These are phyloP conservation scores for Sporothrix euskadiensis DNA, from an alignment of 2,329 filamentous ascomycete genomes.

Conservation along the genomic window DNA sequence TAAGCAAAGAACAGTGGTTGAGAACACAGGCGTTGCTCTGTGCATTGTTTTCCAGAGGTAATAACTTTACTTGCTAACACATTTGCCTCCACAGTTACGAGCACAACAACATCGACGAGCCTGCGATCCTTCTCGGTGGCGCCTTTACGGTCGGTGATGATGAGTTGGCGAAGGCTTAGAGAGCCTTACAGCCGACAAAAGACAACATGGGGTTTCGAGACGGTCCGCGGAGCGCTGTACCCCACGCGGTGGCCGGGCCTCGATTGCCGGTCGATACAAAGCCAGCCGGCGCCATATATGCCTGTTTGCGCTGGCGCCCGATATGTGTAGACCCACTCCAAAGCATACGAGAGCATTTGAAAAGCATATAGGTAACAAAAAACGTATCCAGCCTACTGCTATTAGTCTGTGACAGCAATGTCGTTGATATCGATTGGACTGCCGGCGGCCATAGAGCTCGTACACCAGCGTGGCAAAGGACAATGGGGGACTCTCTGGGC, in stretches of 20 bases:
- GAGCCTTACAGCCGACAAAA: background rate
- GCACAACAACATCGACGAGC: constrained; percentile 74
- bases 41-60: background rate
- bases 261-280: too few relatives aligned
- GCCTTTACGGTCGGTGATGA: constrained; percentile 58
- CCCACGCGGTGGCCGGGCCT: background rate
- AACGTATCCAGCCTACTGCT: too few relatives aligned
- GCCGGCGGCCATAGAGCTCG: background rate
- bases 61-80: constrained; percentile 10
- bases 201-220: background rate
- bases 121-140: constrained; percentile 75
- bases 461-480: background rate
- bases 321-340: too few relatives aligned
- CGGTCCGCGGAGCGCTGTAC: background rate
- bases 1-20: constrained; percentile 40
- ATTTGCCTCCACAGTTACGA: constrained; percentile 62
- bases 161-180: constrained; percentile 33
- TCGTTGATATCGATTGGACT: background rate
- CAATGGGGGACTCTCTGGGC: background rate
- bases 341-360: too few relatives aligned
- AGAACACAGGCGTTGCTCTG: background rate
- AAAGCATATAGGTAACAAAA: too few relatives aligned
- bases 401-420: background rate
- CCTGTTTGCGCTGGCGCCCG: too few relatives aligned
- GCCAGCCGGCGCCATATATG: too few relatives aligned